phyloP scores from a whole-genome alignment of 139 green algal species.

The Penium margaritaceum region DNA sequence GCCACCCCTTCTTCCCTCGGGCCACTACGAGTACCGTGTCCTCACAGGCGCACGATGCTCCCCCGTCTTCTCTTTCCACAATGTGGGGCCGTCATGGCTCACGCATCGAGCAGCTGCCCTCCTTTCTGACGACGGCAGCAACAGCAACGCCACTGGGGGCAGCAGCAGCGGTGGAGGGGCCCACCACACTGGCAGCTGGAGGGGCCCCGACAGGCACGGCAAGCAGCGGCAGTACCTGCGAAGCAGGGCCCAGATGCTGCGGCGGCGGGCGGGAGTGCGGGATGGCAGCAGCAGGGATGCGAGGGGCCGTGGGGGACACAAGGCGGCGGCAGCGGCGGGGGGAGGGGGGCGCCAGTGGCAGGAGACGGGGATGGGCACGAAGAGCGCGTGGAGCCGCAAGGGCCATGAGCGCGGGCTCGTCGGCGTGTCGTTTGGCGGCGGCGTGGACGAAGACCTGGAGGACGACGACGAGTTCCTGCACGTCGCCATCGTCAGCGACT shows the following conservation, averaged over 20 bases:
- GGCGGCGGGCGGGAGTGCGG: not conserved
- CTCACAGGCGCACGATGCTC: not conserved
- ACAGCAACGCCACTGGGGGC: no score
- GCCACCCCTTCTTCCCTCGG: not conserved
- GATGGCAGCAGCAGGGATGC: no score
- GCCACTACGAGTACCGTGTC: slow-evolving; percentile 4
- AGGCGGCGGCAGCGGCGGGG: no score
- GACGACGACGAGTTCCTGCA: not conserved
- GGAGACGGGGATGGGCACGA: slow-evolving; percentile 7
- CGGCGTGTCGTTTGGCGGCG: not conserved
- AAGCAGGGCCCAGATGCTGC: not conserved
- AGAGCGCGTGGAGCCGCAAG: slow-evolving; percentile 12
- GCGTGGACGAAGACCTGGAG: not conserved
- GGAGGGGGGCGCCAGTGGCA: not conserved
- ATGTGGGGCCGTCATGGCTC: no score
- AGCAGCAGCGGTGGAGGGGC: no score
- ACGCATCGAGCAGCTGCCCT: no score
- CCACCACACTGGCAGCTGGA: no score
- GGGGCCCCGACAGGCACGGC: not conserved
- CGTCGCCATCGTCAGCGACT: not conserved
- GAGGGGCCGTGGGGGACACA: no score
- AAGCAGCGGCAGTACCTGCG: slow-evolving; percentile 1
- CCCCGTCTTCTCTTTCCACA: slow-evolving; percentile 12
- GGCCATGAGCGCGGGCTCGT: slow-evolving; percentile 11
- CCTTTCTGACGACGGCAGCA: no score